Evolutionary conservation across 805 yeast species (phyloP), one percentile per base, ranked within the genome.

Genomic region (Yamadazyma kitorensis): DNA sequence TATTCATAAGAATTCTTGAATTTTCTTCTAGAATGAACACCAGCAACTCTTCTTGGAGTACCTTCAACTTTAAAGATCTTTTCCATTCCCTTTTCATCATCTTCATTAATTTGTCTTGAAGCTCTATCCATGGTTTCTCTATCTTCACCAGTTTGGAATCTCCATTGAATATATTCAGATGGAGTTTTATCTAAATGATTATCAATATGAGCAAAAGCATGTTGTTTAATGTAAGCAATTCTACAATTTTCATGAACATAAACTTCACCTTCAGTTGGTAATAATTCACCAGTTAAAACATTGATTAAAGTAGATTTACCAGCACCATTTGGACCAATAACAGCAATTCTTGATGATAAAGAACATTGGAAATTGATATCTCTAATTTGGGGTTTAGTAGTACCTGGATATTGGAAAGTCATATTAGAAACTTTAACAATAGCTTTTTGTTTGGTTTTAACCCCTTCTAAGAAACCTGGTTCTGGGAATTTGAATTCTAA

Each of bases 101-200:
- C 74, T 78, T 93, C 98, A 66, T 85, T 88, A 70, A 93, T 88
- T 70, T 83, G 91, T 80, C 98, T 87, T 72, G 94, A 87, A 68
- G 98, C 98, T 79, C 98, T 86, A 80, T 93, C 98, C 98, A 93
- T 93, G 74, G 98, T 93, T 80, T 93, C 98, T 79, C 98, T 88
- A 75, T 93, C 98, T 80, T 93, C 98, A 89, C 98, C 98, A 67
- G 98, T 93, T 80, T 93, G 98, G 97, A 91, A 93, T 84, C 98
- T 93, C 98, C 98, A 93, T 79, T 93, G 98, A 59, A 93, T 93
- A 79, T 93, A 93, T 80, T 93, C 98, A 61, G 97, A 88, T 66
- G 98, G 98, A 64, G 99, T 93, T 82, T 85, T 86, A 82, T 93
- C 99, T 70, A 91, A 80, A 70, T 93, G 98, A 67, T 85, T 80